phyloP scores from a whole-genome alignment of 2,329 filamentous ascomycete species.

The Acarospora socialis region DNA sequence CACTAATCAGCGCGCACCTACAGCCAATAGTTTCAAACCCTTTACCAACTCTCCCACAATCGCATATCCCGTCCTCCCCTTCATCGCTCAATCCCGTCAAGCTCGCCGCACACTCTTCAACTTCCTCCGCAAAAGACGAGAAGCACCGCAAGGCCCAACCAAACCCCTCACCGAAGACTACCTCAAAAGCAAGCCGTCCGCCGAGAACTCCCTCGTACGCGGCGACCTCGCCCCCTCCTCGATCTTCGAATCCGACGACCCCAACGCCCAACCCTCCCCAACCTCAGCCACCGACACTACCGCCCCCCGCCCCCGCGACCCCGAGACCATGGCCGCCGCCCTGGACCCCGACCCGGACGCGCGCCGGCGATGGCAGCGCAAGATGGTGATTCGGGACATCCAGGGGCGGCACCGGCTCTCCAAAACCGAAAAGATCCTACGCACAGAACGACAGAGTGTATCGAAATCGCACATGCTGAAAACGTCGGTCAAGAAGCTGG shows the following conservation, averaged over 20 bases:
- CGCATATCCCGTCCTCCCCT: conserved; percentile 20
- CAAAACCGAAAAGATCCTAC: conserved; percentile 51
- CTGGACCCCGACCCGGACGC: conserved; percentile 62
- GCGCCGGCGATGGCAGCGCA: conserved; percentile 64
- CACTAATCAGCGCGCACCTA: neutral
- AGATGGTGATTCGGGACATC: conserved; percentile 67
- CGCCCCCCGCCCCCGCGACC: conserved; percentile 25
- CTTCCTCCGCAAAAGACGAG: conserved; percentile 7
- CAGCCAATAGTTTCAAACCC: neutral
- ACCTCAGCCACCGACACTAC: conserved; percentile 2
- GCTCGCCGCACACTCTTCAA: conserved; percentile 16
- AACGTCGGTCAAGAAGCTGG: conserved; percentile 84
- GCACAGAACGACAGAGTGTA: conserved; percentile 44
- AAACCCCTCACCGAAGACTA: conserved; percentile 52
- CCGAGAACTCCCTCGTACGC: conserved; percentile 11
- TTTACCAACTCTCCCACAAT: neutral
- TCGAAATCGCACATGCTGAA: conserved; percentile 59
- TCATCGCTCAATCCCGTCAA: conserved; percentile 17
- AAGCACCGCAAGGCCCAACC: conserved; percentile 22
- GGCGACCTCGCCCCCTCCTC: conserved; percentile 35
- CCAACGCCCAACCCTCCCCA: conserved; percentile 14
- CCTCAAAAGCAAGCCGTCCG: conserved; percentile 24
- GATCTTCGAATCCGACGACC: conserved; percentile 37
- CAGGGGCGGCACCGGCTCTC: conserved; percentile 52
- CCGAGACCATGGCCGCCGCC: conserved; percentile 43